Percentiles rank a stretch among this genome's conserved stretches.
Conservation (phyloP, 768 basidiomycete genomes). For the Gyrodon lividus region DNA sequence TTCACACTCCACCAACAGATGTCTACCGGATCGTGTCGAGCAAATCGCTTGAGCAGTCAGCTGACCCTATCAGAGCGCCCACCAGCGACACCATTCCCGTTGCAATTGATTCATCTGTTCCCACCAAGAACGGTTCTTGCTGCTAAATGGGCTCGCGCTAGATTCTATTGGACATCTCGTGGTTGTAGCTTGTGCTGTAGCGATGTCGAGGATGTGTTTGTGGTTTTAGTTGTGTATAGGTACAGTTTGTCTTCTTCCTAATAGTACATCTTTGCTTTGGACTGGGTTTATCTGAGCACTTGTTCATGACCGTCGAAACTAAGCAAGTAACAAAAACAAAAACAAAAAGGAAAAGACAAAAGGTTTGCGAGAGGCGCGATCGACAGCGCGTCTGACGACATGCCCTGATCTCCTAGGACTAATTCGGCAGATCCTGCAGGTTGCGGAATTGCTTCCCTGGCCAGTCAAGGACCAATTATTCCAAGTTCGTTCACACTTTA, state of each 20-base stretch:
- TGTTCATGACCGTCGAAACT: not conserved
- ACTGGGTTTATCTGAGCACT: not conserved
- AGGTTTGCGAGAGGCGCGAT: constrained; percentile 79
- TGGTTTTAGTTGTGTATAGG: constrained; percentile 22
- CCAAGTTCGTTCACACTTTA: constrained; percentile 68
- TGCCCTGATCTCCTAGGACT: constrained; percentile 89
- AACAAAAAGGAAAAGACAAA: constrained; percentile 27
- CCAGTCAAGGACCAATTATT: constrained; percentile 82
- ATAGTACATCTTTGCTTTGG: constrained; percentile 10
- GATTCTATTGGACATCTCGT: constrained; percentile 4
- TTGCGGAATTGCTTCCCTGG: constrained; percentile 95
- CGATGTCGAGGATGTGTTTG: not conserved
- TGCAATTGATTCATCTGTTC: constrained; percentile 57
- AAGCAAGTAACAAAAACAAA: not conserved
- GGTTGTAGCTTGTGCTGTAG: constrained; percentile 9
- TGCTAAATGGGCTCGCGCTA: constrained; percentile 41
- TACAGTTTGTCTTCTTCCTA: constrained; percentile 27
- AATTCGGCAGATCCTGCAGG: constrained; percentile 84
- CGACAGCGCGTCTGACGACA: constrained; percentile 82
- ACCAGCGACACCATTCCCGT: constrained; percentile 85
- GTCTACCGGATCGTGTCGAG: constrained; percentile 97
- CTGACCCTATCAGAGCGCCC: constrained; percentile 76
- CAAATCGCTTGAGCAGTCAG: constrained; percentile 87
- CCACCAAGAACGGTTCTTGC: constrained; percentile 57
- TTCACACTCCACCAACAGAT: constrained; percentile 47